A percentile compares a stretch with the other conserved stretches of the same genome.
phyloP scores from a whole-genome alignment of 2,329 filamentous ascomycete species.

The Ceratocystiopsis brevicomis region DNA sequence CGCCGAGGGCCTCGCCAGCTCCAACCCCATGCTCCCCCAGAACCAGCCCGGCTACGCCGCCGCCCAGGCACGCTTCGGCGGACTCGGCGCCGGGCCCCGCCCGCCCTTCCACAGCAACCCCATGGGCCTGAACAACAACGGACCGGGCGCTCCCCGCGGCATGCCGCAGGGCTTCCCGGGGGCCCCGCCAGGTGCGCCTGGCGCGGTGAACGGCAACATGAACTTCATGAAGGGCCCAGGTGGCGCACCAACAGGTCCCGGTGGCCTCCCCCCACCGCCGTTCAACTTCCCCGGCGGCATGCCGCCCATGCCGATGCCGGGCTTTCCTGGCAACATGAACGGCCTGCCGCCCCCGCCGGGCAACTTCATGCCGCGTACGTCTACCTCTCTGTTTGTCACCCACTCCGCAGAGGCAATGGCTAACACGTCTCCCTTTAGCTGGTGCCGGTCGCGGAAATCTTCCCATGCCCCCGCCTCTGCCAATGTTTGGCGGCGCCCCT shows the following conservation, averaged over 20 bases:
- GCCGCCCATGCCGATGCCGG: constrained; percentile 11
- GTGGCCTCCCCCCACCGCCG: constrained; percentile 18
- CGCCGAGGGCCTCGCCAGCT: constrained; percentile 67
- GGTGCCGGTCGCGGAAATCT: too few relatives aligned
- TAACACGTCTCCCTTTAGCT: too few relatives aligned
- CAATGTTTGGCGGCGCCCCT: too few relatives aligned
- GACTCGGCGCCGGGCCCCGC: constrained; percentile 17
- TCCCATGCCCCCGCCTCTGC: too few relatives aligned
- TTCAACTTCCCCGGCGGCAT: constrained; percentile 17
- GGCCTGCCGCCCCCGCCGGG: too few relatives aligned
- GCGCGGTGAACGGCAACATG: constrained; percentile 16
- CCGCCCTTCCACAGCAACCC: constrained; percentile 1
- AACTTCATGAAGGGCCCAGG: too few relatives aligned
- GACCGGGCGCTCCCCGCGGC: not conserved
- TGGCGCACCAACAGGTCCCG: too few relatives aligned
- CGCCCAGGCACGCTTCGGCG: constrained; percentile 12
- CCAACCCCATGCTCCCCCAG: constrained; percentile 65
- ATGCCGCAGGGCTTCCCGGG: constrained; percentile 34
- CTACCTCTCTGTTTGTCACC: too few relatives aligned
- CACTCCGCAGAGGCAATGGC: too few relatives aligned
- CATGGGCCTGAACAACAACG: too few relatives aligned
- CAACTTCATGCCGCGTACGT: too few relatives aligned
- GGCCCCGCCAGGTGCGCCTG: constrained; percentile 30
- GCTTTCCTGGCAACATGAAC: constrained; percentile 8
- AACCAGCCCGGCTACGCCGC: constrained; percentile 37